Percentiles rank a stretch among this genome's conserved stretches.
These are phyloP conservation scores for Neurospora sp. DNA, from an alignment of 495 filamentous ascomycete genomes.

Conservation along the genomic window DNA sequence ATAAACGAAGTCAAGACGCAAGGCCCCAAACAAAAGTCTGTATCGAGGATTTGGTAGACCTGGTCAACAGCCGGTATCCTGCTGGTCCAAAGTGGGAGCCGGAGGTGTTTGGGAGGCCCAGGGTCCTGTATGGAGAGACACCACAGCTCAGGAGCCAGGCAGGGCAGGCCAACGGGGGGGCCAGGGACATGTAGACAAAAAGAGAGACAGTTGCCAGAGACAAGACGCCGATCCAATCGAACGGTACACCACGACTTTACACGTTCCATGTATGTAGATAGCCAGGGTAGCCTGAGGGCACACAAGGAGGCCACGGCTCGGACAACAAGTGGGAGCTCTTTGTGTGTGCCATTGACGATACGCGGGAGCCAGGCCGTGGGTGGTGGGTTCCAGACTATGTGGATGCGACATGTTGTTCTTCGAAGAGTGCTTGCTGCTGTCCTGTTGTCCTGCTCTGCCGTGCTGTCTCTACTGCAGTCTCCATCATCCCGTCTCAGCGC, in stretches of 20 bases:
- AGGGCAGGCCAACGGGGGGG: background rate
- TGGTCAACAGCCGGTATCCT: background rate
- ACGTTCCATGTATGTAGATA: background rate
- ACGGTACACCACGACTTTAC: background rate
- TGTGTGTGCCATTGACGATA: background rate
- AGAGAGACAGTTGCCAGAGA: background rate
- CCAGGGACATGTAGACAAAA: background rate
- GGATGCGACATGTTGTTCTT: background rate
- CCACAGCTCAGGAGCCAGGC: background rate
- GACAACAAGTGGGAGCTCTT: background rate
- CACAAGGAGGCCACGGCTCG: background rate
- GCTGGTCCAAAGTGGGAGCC: background rate
- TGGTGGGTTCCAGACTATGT: background rate
- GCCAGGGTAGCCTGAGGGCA: background rate
- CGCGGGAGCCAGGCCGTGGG: background rate
- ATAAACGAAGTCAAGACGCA: constrained; percentile 4
- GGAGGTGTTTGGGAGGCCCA: background rate
- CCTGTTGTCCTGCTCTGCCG: background rate
- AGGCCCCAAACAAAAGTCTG: background rate
- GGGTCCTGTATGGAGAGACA: background rate
- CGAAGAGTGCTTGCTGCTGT: background rate
- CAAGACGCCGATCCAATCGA: background rate
- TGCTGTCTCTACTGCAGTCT: background rate
- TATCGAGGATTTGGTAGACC: background rate
- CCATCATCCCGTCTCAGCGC: background rate